Evolutionary conservation across 2,329 filamentous ascomycete genomes (phyloP).

Genomic region (Sordariomycetes sp.): DNA sequence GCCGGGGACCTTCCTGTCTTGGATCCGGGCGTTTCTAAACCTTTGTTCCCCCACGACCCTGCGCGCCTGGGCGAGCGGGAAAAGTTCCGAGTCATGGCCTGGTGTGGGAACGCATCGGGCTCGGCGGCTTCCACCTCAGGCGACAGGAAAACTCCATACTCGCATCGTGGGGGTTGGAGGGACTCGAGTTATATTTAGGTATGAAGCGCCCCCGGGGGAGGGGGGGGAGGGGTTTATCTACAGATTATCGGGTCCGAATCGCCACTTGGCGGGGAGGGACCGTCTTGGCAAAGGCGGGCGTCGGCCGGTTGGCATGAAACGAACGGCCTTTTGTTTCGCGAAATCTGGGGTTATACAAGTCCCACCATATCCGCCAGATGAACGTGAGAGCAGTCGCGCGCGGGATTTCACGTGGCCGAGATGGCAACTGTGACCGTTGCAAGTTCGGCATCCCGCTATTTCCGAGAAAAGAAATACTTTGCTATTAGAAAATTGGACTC

Average conservation of each 20-base stretch:
- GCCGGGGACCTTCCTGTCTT: not conserved
- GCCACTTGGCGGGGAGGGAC: not conserved
- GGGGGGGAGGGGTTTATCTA: too few species aligned
- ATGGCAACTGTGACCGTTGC: not conserved
- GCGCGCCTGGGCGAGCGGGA: not conserved
- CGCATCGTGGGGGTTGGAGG: not conserved
- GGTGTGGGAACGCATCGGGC: not conserved
- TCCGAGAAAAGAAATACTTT: too few species aligned
- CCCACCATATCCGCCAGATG: not conserved
- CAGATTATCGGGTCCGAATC: not conserved
- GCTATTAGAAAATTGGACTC: too few species aligned
- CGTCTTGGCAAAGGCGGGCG: not conserved
- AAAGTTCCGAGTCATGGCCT: not conserved
- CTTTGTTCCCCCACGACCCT: not conserved
- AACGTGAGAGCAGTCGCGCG: not conserved
- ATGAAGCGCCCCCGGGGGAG: not conserved
- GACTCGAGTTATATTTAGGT: not conserved
- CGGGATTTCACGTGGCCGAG: not conserved
- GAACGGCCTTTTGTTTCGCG: not conserved
- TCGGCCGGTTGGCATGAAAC: not conserved
- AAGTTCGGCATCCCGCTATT: not conserved
- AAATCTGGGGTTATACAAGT: not conserved
- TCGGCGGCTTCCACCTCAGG: not conserved
- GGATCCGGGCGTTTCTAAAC: not conserved
- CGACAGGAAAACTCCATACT: not conserved